Evolutionary conservation across 2,329 filamentous ascomycete genomes (phyloP), one percentile per base, ranked within the genome.

Genomic region (Tolypocladium tropicale): DNA sequence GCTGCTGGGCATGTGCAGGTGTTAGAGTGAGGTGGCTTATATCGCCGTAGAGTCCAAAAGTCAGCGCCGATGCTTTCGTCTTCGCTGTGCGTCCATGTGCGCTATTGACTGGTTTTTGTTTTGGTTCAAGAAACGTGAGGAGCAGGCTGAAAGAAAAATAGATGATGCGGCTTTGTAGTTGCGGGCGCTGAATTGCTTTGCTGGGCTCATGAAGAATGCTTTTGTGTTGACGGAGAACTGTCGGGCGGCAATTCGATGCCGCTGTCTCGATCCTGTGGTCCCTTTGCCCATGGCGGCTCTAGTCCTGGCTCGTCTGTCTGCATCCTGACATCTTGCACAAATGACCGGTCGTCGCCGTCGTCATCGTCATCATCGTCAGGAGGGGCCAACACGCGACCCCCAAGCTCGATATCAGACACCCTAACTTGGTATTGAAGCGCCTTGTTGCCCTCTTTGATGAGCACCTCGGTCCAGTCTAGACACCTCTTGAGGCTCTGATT

Each of bases 401-500:
- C 90, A 4, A 96, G 74, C 63, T 89, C 82, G 36, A 95, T 79
- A 65, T 97, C 93, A 61, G 84, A 89, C 10, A 88, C 82, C 33
- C 81, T 81, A 30, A 96, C 89, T 57, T 82, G 79, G 67, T 96
- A 96, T 52, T 88, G 86, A 2, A 99, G 79, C 0, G 94, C 94
- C 67, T 90, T 93, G 66, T 85, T 88, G 6, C 88, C 94, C 63
- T 96, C 91, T 52, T 83, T 86, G 68, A 99, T 96, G 49, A 99
- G 79, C 60, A 89, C 86, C 67, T 99, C 93, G 0, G 92, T 95
- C 82, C 90, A 93, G 61, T 85, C 85, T 36, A 96, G 78, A 69
- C 94, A 99, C 52, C 90, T 82, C 70, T 90, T 95, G 50, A 99
- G 80, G 68, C 89, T 95, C 69, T 95, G 89, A 67, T 96, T 97